Base-by-base conservation (phyloP, 2,329 filamentous ascomycete genomes). In the Bertia moriformis region DNA sequence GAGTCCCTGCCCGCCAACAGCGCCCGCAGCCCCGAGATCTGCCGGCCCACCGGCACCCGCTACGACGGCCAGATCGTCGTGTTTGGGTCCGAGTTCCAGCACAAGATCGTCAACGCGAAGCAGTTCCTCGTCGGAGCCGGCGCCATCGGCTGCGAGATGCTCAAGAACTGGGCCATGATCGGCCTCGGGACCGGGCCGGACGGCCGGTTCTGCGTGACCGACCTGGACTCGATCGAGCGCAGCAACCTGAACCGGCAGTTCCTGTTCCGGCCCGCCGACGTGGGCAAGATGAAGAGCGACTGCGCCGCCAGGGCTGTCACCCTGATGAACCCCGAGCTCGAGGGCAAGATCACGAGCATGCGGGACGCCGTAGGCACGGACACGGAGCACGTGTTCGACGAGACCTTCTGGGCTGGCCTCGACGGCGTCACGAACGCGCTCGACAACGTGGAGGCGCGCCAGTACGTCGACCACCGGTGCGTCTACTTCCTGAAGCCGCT, bases 161-260 rank as follows among this genome's bases (percentile, higher is more conserved):
- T 98, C 48, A 98, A 98, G 74, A 96, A 96, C 61, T 98, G 91
- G 88, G 89, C 93, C 24, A 93, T 98, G 88, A 93, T 96, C 57
- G 91, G 91, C 48, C 68, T 98, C 19, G 89, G 82, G 35, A 84
- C 83, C 36, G 91, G 91, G 3, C 84, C 86, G 2, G 73, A 87
- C 38, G 91, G 91, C 51, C 82, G 82, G 59, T 93, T 98, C 51
- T 85, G 67, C 42, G 83, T 98, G 38, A 96, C 93, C 13, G 91
- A 98, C 56, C 96, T 94, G 78, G 91, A 98, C 54, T 88, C 88
- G 40, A 98, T 98, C 49, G 91, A 98, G 64, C 93, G 89, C 73
- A 96, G 89, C 66, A 98, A 98, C 56, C 68, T 98, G 39, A 98
- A 98, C 66, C 76, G 91, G 32, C 91, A 98, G 52, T 98, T 98